Evolutionary conservation across 495 filamentous ascomycete genomes (phyloP), one percentile per base, ranked within the genome.

Genomic region (Aspergillus hancockii): DNA sequence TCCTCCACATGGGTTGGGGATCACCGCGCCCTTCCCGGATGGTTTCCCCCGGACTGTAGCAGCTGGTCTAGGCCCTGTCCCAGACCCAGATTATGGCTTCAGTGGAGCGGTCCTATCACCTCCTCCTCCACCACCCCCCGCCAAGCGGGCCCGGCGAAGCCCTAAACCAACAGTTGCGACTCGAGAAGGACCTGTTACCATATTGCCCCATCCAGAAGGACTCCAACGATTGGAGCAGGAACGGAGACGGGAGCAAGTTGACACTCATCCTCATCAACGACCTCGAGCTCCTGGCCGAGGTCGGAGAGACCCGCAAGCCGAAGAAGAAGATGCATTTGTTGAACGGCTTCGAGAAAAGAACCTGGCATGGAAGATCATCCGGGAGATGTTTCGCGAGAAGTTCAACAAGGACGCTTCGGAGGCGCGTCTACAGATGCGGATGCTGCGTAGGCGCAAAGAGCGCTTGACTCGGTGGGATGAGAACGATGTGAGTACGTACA

Each of bases 371-470:
- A 90, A 88, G 63, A 79, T 81, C 62, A 86, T 90, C 54, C 84
- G 86, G 1, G 75, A 80, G 21, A 80, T 82, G 61, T 90, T 88
- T 70, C 79, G 80, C 23, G 81, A 83, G 34, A 81, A 79, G 25
- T 82, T 83, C 61, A 78, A 86, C 49, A 87, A 88, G 57, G 81
- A 83, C 61, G 87, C 84, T 54, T 77, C 87, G 45, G 86, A 90
- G 54, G 85, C 88, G 4, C 82, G 87, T 4, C 72, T 91, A 49
- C 88, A 91, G 71, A 91, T 91, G 88, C 82, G 88, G 16, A 83
- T 86, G 66, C 82, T 86, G 59, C 78, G 88, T 23, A 76, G 89
- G 40, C 81, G 85, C 43, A 86, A 88, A 67, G 81, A 85, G 52
- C 68, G 71, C 22, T 73, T 84, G 68, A 75, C 83, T 13, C 78